Percentiles rank a stretch among this genome's conserved stretches.
Conservation (phyloP, 1,284 basidiomycete species). For the Malassezia restricta region DNA sequence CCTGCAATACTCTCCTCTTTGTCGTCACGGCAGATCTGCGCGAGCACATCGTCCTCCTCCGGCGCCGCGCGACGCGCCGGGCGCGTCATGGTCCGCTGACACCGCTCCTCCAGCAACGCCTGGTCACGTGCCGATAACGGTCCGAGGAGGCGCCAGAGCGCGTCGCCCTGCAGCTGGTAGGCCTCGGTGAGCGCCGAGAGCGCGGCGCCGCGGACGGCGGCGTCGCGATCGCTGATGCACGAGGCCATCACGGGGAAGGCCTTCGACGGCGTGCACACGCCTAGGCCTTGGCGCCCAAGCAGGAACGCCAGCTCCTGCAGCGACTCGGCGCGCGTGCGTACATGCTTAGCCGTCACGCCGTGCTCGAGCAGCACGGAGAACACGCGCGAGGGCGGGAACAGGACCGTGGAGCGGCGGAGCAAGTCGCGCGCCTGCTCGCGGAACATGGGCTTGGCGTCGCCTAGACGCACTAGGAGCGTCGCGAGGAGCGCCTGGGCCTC, state of each 20-base stretch:
- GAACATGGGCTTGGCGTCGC: conserved; percentile 50
- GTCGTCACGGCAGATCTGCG: conserved; percentile 64
- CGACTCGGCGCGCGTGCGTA: conserved; percentile 73
- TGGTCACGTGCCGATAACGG: conserved; percentile 69
- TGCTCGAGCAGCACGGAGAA: conserved; percentile 53
- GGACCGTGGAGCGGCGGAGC: conserved; percentile 44
- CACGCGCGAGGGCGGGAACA: conserved; percentile 74
- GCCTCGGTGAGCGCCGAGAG: conserved; percentile 68
- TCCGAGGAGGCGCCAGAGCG: conserved; percentile 69
- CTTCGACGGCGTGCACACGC: conserved; percentile 60
- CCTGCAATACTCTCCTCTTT: conserved; percentile 76
- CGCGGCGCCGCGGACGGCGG: conserved; percentile 69
- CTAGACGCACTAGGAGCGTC: conserved; percentile 61
- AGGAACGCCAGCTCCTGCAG: conserved; percentile 68
- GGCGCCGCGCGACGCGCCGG: conserved; percentile 1
- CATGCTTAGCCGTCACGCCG: conserved; percentile 73
- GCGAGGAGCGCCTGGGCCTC: conserved; percentile 83
- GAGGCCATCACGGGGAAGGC: conserved; percentile 67
- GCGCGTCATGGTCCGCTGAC: conserved; percentile 58
- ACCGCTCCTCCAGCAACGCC: conserved; percentile 75
- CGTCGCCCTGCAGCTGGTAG: conserved; percentile 71
- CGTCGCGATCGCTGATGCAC: conserved; percentile 77
- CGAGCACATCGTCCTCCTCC: conserved; percentile 27
- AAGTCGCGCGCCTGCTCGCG: conserved; percentile 49
- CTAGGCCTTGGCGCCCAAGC: conserved; percentile 69